These are phyloP conservation scores for Rhodocollybia butyracea DNA, from an alignment of 768 basidiomycete genomes.

Conservation along the genomic window DNA sequence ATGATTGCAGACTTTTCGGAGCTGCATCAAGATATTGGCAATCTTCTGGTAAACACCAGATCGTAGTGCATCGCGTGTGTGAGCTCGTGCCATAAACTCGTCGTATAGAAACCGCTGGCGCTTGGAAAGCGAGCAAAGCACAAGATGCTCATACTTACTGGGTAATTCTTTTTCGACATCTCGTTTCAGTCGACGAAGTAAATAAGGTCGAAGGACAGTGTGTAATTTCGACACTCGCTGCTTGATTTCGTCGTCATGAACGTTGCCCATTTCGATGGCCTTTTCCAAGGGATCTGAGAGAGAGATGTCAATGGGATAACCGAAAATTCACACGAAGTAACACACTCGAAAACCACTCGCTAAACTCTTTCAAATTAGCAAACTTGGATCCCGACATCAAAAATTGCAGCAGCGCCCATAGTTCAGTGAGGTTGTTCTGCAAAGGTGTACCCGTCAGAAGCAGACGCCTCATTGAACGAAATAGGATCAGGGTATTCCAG, in stretches of 20 bases:
- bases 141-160: constrained; percentile 88
- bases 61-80: constrained; percentile 76
- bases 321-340: constrained; percentile 7
- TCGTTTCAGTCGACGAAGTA: constrained; percentile 93
- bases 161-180: constrained; percentile 96
- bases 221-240: constrained; percentile 88
- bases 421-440: constrained; percentile 93
- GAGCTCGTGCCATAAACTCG: constrained; percentile 89
- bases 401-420: constrained; percentile 95
- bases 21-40: constrained; percentile 96
- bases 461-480: constrained; percentile 80
- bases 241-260: constrained; percentile 77
- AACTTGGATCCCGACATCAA: constrained; percentile 88
- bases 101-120: constrained; percentile 94
- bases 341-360: constrained; percentile 95
- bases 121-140: constrained; percentile 85
- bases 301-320: background rate
- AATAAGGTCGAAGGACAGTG: constrained; percentile 91
- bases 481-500: constrained; percentile 90
- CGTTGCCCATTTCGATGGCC: constrained; percentile 82
- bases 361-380: constrained; percentile 90
- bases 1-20: constrained; percentile 95
- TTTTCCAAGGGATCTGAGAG: constrained; percentile 83
- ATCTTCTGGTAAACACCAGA: constrained; percentile 88
- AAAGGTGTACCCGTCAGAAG: constrained; percentile 94